A percentile compares a stretch with the other conserved stretches of the same genome.
These are phyloP conservation scores for Gnetum montanum DNA, from an alignment of 75 land plant genomes.

Conservation along the genomic window DNA sequence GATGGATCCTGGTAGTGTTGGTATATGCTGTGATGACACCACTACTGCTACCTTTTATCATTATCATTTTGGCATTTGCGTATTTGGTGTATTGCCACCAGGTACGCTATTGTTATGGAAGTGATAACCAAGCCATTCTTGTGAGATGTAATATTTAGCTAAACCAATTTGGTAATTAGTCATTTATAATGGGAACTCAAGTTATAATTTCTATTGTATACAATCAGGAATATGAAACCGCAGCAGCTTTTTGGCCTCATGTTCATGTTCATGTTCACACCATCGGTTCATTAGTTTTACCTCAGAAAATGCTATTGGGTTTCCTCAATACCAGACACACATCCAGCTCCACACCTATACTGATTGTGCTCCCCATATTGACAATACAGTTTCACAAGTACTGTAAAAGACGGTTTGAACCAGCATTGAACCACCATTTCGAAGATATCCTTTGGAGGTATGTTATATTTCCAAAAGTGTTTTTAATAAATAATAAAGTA, in stretches of 20 bases:
- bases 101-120: constrained; percentile 27
- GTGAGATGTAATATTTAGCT: too few relatives aligned
- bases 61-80: constrained; percentile 39
- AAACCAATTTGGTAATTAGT: too few relatives aligned
- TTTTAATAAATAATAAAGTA: too few relatives aligned
- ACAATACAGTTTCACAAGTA: constrained; percentile 49
- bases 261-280: constrained; percentile 52
- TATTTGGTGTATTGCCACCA: constrained; percentile 55
- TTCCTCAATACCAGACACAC: constrained; percentile 39
- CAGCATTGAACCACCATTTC: constrained; percentile 57
- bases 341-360: constrained; percentile 40
- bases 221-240: constrained; percentile 74
- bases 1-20: constrained; percentile 43
- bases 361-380: constrained; percentile 39
- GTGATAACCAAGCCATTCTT: too few relatives aligned
- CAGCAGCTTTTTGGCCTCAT: constrained; percentile 80
- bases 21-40: constrained; percentile 48
- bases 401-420: constrained; percentile 63
- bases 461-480: too few relatives aligned
- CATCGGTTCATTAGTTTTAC: constrained; percentile 43
- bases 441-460: constrained; percentile 60
- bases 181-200: too few relatives aligned
- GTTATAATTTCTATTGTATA: constrained; percentile 50
- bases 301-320: constrained; percentile 42
- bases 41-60: constrained; percentile 44